Conservation (phyloP, 306 rosid genomes). For the Gleditsia sinensis region DNA sequence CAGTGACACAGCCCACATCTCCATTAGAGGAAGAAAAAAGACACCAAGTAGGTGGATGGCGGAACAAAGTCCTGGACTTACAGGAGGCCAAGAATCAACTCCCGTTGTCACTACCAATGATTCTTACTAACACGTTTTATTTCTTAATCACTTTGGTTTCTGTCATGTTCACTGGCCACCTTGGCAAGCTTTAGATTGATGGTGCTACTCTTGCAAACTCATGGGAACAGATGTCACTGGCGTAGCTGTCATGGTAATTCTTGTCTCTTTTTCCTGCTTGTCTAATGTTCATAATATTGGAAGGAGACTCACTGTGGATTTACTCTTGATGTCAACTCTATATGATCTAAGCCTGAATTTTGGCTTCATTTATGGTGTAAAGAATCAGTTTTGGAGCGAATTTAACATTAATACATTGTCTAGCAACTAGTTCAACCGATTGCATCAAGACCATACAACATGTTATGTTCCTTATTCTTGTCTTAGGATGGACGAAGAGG, state of each 20-base stretch:
- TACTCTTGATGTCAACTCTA: too few relatives aligned
- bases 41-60: constrained; percentile 34
- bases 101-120: constrained; percentile 64
- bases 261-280: not conserved
- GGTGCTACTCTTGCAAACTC: constrained; percentile 83
- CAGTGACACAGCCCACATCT: constrained; percentile 3
- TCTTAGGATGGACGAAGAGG: constrained; percentile 81
- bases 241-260: constrained; percentile 57
- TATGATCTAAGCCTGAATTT: too few relatives aligned
- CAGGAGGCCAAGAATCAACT: constrained; percentile 67
- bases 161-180: constrained; percentile 94
- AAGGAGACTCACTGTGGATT: too few relatives aligned
- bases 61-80: constrained; percentile 56
- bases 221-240: constrained; percentile 82
- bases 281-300: not conserved
- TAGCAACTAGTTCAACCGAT: too few relatives aligned
- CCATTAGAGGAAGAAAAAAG: constrained; percentile 10
- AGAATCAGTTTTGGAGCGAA: too few relatives aligned
- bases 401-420: too few relatives aligned
- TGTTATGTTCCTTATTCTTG: not conserved
- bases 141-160: constrained; percentile 61
- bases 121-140: constrained; percentile 65
- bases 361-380: too few relatives aligned
- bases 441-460: not conserved
- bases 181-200: constrained; percentile 76